Base-by-base conservation (phyloP, 2,329 filamentous ascomycete genomes). In the Thielaviopsis ethacetica region DNA sequence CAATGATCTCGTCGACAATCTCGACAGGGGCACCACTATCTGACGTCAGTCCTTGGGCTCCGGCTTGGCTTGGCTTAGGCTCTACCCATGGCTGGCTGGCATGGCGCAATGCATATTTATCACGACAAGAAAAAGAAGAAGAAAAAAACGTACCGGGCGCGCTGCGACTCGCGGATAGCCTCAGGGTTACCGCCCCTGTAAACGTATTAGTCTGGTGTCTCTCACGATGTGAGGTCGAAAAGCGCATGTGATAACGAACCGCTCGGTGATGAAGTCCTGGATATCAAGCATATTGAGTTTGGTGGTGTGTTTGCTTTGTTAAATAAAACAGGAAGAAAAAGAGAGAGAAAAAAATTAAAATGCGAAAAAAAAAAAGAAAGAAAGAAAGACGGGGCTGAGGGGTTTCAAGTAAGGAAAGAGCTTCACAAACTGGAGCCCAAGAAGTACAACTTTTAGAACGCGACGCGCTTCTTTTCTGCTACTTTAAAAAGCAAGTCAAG, bases 121-220 rank as follows among this genome's bases (percentile, higher is more conserved):
- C 26, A 34, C 24, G 19, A 4, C 21, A 22, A 30, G 15, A 13
- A 21, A 50, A 10, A 50, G 19, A 12, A 9, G 21, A 22, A 51
- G n/a, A 19, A 13, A 4, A n/a, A 50, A 54, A 59, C 60, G 75
- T 83, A 81, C 66, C 93, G 84, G 68, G 83, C 84, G 65, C 86
- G 82, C 73, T 98, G 93, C 64, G 86, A 93, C 71, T 96, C 89
- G 71, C 87, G 86, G 72, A 98, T 93, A 75, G 84, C 85, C 69
- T 95, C 86, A 17, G 90, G 88, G 73, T 97, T 83, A 66, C 93
- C 93, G 65, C 91, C 93, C 66, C 90, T 61, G 22, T 49, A 15
- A 19, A 51, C n/a, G 24, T 15, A 21, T 51, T 38, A 59, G 53
- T 17, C 17, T 49, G n/a, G 21, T n/a, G n/a, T 19, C n/a, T 19